phyloP scores from a whole-genome alignment of 2,329 filamentous ascomycete species.

The Claviceps sp. region DNA sequence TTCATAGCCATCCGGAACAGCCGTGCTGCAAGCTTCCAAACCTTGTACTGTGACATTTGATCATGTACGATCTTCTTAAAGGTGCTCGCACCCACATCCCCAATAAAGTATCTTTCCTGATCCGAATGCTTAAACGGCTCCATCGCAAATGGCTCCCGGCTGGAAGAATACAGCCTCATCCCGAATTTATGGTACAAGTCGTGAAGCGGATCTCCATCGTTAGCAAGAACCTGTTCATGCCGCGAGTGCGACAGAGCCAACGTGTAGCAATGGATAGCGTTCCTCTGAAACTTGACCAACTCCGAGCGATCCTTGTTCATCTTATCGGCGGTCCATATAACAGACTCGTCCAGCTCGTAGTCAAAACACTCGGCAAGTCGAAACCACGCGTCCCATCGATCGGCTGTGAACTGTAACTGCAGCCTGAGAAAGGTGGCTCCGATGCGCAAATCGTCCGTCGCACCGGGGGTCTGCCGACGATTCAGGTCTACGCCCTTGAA shows the following conservation, averaged over 20 bases:
- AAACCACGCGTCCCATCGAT: conserved; percentile 86
- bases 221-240: conserved; percentile 26
- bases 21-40: conserved; percentile 46
- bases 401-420: conserved; percentile 68
- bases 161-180: conserved; percentile 49
- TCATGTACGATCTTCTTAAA: conserved; percentile 39
- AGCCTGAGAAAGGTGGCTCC: conserved; percentile 68
- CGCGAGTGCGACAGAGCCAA: conserved; percentile 44
- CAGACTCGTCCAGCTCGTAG: conserved; percentile 73
- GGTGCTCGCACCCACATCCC: conserved; percentile 34
- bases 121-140: conserved; percentile 45
- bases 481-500: conserved; percentile 59
- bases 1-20: conserved; percentile 43
- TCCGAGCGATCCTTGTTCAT: conserved; percentile 73
- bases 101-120: conserved; percentile 43
- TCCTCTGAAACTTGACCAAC: conserved; percentile 61
- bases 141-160: conserved; percentile 49
- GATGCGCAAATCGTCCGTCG: conserved; percentile 73
- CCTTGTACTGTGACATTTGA: conserved; percentile 45
- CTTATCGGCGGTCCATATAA: conserved; percentile 82
- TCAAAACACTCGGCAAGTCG: conserved; percentile 78
- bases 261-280: conserved; percentile 69
- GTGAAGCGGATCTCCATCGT: conserved; percentile 39
- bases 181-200: conserved; percentile 48
- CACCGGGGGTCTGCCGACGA: conserved; percentile 63